Evolutionary conservation across 176 grass and related monocot species (phyloP).

Genomic region (Poa annua): DNA sequence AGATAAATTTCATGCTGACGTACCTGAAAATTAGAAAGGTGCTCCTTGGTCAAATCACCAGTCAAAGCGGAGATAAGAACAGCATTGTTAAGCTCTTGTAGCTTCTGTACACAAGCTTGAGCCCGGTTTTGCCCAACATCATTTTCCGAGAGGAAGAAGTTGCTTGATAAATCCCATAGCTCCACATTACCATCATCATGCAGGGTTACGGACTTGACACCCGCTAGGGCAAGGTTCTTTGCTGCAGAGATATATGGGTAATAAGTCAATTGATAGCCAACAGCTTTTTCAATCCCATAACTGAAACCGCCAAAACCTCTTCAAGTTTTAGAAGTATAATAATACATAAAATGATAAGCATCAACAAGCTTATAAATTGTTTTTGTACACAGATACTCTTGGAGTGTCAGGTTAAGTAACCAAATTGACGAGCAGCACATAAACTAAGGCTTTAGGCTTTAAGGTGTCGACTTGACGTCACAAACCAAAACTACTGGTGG

Average conservation of each 20-base stretch:
- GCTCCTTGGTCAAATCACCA: conserved; percentile 61
- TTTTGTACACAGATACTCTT: not conserved
- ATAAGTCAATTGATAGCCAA: conserved; percentile 1
- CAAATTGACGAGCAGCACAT: not conserved
- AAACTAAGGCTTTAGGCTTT: not conserved
- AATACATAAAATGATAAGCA: not conserved
- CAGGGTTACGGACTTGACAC: conserved; percentile 82
- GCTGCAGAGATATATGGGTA: conserved; percentile 50
- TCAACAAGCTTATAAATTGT: not conserved
- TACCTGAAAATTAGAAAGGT: conserved; percentile 75
- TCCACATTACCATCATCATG: conserved; percentile 74
- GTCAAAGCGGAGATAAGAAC: conserved; percentile 63
- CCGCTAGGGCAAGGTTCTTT: conserved; percentile 84
- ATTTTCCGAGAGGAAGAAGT: conserved; percentile 81
- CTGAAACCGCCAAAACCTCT: not conserved
- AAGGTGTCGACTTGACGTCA: not conserved
- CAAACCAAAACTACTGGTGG: not conserved
- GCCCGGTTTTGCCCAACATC: conserved; percentile 79
- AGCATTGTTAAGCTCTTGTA: conserved; percentile 90
- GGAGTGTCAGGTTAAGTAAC: not conserved
- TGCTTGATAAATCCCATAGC: conserved; percentile 84
- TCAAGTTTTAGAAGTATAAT: conserved; percentile 7
- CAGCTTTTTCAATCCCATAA: not conserved
- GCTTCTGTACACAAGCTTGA: conserved; percentile 57
- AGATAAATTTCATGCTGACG: not conserved